Conservation (phyloP, 1,139 yeast species). For the Neolecta irregularis region DNA sequence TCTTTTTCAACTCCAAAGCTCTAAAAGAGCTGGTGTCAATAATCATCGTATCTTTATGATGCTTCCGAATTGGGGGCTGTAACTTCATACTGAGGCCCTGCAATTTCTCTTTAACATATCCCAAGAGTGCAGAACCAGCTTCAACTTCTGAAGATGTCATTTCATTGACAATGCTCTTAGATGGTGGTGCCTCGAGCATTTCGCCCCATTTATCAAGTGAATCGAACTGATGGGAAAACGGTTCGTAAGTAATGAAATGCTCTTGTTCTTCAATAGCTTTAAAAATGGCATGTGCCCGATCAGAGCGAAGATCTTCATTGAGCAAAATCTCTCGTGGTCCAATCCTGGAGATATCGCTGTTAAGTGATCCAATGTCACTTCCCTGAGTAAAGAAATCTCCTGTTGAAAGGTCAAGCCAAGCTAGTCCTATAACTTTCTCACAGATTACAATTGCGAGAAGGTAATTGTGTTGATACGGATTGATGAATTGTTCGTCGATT, state of each 20-base stretch:
- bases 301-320: constrained; percentile 23
- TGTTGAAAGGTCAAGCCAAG: constrained; percentile 82
- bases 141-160: constrained; percentile 17
- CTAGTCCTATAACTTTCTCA: constrained; percentile 39
- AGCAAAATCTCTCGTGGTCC: constrained; percentile 52
- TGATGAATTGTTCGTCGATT: constrained; percentile 70
- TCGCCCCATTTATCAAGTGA: constrained; percentile 7
- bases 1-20: constrained; percentile 56
- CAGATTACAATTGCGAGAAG: constrained; percentile 36
- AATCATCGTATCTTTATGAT: constrained; percentile 43
- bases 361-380: constrained; percentile 38
- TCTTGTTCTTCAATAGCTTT: constrained; percentile 40
- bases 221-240: constrained; percentile 19
- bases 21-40: constrained; percentile 73
- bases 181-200: neutral
- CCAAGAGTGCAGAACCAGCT: constrained; percentile 41
- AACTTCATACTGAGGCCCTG: constrained; percentile 38
- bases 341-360: constrained; percentile 48
- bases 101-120: constrained; percentile 41
- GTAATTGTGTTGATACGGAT: constrained; percentile 55
- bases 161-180: neutral
- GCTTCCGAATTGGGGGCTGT: constrained; percentile 36
- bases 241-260: constrained; percentile 44
- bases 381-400: constrained; percentile 62
- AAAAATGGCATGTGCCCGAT: constrained; percentile 6